Evolutionary conservation across 2,329 filamentous ascomycete genomes (phyloP), one percentile per base, ranked within the genome.

Genomic region (Microascus cirrosus): DNA sequence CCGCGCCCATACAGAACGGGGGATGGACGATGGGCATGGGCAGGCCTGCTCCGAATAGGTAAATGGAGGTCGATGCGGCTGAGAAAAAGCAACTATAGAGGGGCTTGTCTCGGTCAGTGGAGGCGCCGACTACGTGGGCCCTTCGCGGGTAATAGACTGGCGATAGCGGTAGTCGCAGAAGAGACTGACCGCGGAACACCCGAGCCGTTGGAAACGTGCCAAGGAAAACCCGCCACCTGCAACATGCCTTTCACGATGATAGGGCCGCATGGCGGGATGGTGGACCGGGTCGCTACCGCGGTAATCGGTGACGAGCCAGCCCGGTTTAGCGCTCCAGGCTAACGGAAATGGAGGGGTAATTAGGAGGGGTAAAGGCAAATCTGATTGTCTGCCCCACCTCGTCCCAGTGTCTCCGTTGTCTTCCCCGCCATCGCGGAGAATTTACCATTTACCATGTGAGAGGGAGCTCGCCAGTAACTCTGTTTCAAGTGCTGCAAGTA

Each of bases 1-100:
- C 22, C 24, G n/a, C 39, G 51, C 55, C 51, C 51, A 39, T 55
- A 32, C 54, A 48, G 24, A 54, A 51, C 54, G 48, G 45, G 54
- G 8, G 35, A 54, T 45, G 50, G 50, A 35, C 58, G 54, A 56
- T n/a, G 15, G 6, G 35, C 24, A 24, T n/a, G 24, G 42, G 28
- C 34, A 24, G 45, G n/a, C 28, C 28, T 32, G 20, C 12, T 24
- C 20, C 18, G 2, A 22, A 50, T 50, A 22, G 20, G 12, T 13
- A 4, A 12, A 12, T 13, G 3, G 36, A 42, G 36, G 13, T 42
- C 18, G 36, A 42, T n/a, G 36, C 12, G 13, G 36, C 36, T n/a
- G 36, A n/a, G 36, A 13, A n/a, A 42, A n/a, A 13, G 36, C 6
- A 42, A n/a, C 36, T 42, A 42, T n/a, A 7, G 36, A 7, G 28